Conservation (phyloP, 345 rosid species). For the Citrus trifoliata region DNA sequence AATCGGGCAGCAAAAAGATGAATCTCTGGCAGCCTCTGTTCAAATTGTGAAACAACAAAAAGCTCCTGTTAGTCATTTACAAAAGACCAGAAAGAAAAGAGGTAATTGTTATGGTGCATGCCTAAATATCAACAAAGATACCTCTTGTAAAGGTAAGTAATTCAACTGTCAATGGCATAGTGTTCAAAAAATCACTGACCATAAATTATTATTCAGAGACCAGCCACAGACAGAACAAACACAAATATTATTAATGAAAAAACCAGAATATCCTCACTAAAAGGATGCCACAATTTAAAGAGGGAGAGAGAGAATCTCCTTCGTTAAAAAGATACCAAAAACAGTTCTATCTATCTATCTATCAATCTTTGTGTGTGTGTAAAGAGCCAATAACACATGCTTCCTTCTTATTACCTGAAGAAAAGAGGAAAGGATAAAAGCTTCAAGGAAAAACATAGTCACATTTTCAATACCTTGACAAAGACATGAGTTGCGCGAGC, state of each 20-base stretch:
- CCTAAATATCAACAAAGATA: background rate
- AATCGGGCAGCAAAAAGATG: constrained; percentile 89
- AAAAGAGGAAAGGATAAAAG: background rate
- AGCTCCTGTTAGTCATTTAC: constrained; percentile 1
- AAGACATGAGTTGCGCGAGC: constrained; percentile 90
- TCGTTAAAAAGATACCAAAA: background rate
- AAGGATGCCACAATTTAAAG: background rate
- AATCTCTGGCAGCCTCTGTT: constrained; percentile 90
- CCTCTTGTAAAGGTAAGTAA: background rate
- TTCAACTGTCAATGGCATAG: background rate
- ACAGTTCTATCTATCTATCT: no score
- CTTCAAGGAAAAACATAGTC: background rate
- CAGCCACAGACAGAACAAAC: background rate
- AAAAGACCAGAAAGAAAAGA: background rate
- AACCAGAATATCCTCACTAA: background rate
- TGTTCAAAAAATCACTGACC: no score
- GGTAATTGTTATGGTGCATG: background rate
- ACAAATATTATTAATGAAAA: background rate
- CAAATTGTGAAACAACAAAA: constrained; percentile 12
- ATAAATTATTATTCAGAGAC: background rate
- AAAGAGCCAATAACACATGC: background rate
- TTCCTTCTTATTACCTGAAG: background rate
- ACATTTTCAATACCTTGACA: constrained; percentile 68
- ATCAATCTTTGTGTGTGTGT: no score
- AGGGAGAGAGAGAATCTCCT: background rate